A percentile compares a stretch with the other conserved stretches of the same genome.
Conservation (phyloP, 192 early-diverging fungal genomes). For the Chytriomyces sp. region DNA sequence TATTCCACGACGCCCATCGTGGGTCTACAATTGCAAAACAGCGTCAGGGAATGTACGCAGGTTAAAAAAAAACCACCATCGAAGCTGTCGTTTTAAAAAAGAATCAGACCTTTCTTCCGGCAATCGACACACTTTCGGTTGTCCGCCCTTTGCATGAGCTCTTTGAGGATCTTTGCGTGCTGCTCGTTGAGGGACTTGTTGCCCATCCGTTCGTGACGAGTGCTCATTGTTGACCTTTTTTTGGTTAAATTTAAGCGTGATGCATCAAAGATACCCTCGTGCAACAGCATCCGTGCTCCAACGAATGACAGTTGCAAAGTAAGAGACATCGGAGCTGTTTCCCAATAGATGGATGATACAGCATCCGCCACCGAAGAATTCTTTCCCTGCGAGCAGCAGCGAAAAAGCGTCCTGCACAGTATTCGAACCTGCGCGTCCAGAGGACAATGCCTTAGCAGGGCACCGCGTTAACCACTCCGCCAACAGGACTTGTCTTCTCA, state of each 20-base stretch:
- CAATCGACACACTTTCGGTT: slow-evolving; percentile 85
- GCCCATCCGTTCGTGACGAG: slow-evolving; percentile 66
- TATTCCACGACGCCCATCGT: slow-evolving; percentile 84
- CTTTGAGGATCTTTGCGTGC: slow-evolving; percentile 71
- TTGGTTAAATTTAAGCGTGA: neutral
- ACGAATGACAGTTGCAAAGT: too few species aligned
- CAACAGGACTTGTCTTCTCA: too few species aligned
- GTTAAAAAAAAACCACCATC: neutral
- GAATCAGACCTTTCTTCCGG: slow-evolving; percentile 68
- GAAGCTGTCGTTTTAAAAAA: neutral
- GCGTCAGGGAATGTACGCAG: neutral
- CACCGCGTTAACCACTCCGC: too few species aligned
- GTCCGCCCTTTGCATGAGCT: slow-evolving; percentile 68
- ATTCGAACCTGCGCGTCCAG: too few species aligned
- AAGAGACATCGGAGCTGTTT: too few species aligned
- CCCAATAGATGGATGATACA: too few species aligned
- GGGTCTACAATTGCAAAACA: slow-evolving; percentile 54
- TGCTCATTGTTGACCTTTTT: slow-evolving; percentile 45
- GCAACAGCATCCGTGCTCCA: too few species aligned
- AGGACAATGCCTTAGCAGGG: too few species aligned
- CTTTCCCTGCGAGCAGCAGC: too few species aligned
- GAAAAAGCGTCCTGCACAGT: too few species aligned
- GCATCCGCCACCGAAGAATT: too few species aligned
- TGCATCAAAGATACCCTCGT: too few species aligned
- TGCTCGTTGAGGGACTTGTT: slow-evolving; percentile 76